Base-by-base conservation (phyloP, 2,329 filamentous ascomycete genomes). In the Penicillium thymicola region DNA sequence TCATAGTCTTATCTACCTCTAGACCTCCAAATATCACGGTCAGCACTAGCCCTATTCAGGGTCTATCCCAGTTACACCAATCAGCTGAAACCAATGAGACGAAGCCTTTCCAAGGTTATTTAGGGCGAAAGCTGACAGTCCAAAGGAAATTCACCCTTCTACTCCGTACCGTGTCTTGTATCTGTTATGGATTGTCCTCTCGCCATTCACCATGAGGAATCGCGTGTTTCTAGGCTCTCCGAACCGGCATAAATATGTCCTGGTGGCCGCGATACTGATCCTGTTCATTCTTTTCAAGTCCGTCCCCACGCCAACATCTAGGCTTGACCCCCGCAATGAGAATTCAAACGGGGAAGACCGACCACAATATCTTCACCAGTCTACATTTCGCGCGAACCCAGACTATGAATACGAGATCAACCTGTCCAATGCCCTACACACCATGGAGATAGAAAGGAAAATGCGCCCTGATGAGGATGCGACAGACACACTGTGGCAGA, bases 401-500 rank as follows among this genome's bases (percentile, higher is more conserved):
- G 66, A 73, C 45, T 23, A 59, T n/a, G 61, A 60, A 6, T 73
- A 70, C 18, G 71, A 73, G 55, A 46, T 40, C 10, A 51, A 48
- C 8, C 34, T 71, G 4, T 64, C 61, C 0, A 32, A 62, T 43
- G 69, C 66, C 2, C 54, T 73, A 40, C 60, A 57, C 25, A 30
- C 55, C 2, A 58, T 73, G 11, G 70, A 72, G 30, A 49, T 4
- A 55, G 60, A n/a, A 34, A 63, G 4, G 25, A 50, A 46, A 14
- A 48, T 59, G 11, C 54, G 57, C 27, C 55, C 54, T 14, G 48
- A 52, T 1, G 41, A 63, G 10, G 50, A 51, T 21, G 41, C 52
- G 3, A 55, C 60, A 5, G 57, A 69, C 7, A 65, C 59, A 4
- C 56, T 73, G 40, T 73, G 70, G 71, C 71, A 73, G 58, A 70